Base-by-base conservation (phyloP, 169 alveolate genomes). In the Plasmodium knowlesi region DNA sequence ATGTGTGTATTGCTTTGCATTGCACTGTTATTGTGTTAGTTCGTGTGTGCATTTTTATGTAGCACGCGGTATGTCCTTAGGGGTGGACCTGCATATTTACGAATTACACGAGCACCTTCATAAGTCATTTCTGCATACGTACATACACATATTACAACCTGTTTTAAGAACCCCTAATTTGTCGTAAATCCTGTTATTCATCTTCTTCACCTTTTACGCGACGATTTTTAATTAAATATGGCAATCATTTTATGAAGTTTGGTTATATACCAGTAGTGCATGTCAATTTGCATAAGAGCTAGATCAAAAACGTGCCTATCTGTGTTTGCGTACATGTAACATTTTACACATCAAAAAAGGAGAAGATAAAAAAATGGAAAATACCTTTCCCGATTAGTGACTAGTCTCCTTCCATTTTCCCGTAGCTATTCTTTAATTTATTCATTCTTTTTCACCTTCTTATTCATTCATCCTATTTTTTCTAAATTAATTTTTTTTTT, bases 201-300 rank as follows among this genome's bases (percentile, higher is more conserved):
- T 54, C 19, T 28, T 28, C 76, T 9, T 25, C 34, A 50, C 30
- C 37, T 54, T 82, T 82, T 82, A 25, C 70, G 46, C 70, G 19
- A 82, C 41, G 14, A 19, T 25, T 57, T 30, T 82, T 82, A 82
- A 82, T 82, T 82, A 34, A 57, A 79, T 82, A 82, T 82, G 78
- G 41, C 14, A 32, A 30, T 30, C 43, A 82, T 53, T 54, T 54
- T 82, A 82, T 82, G 79, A 82, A 53, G 37, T 54, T 57, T 82
- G 41, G 53, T 54, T 82, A 80, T 54, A 25, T 82, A 28, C 43
- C 16, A 30, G 76, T 28, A 82, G 54, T 54, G 34, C 54, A 82
- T 53, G 79, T 16, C 28, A 79, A 79, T 39, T 39, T 37, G 30
- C 30, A 25, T 6, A 30, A 53, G 22, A 82, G 76, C 39, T 22